Base-by-base conservation (phyloP, 2,329 filamentous ascomycete genomes). In the Colletotrichum sp. region DNA sequence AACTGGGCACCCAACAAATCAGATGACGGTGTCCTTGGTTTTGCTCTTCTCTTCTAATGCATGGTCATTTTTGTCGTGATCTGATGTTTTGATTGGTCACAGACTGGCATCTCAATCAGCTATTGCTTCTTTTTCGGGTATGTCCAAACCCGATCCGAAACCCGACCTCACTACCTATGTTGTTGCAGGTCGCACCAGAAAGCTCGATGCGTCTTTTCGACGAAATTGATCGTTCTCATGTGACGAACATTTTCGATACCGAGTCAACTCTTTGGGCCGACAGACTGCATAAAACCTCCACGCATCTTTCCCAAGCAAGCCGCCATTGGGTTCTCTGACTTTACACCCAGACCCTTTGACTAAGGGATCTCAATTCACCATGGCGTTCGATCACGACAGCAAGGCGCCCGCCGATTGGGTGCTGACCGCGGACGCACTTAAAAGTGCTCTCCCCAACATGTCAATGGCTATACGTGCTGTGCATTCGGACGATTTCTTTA, bases 221-320 rank as follows among this genome's bases (percentile, higher is more conserved):
- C 2, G 18, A 5, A n/a, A n/a, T n/a, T 47, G 43, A 3, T 47
- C 0, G 9, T 21, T 47, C 1, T 5, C 6, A 8, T 13, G 0
- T 21, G 6, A 0, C 43, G 3, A 47, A 4, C 2, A 6, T 13
- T 47, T 21, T 47, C 0, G 1, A 12, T 13, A 7, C 13, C 0
- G 43, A 47, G 9, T 47, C 0, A 21, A 0, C 21, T 3, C 9
- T 8, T 47, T 47, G 2, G 6, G 1, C 43, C n/a, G 11, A 18
- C 6, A 47, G 3, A 21, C 43, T 47, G 43, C n/a, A 47, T 47
- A 21, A 47, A 8, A 47, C 1, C n/a, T n/a, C n/a, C 11, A 8
- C 12, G 16, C 0, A 13, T 3, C n/a, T 3, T 13, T 47, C 43
- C 43, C 43, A 12, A 47, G n/a, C n/a, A 47, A 1, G 43, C 4